Percentiles rank a stretch among this genome's conserved stretches.
Conservation (phyloP, 257 asterid species). For the Nicotiana undulata region DNA sequence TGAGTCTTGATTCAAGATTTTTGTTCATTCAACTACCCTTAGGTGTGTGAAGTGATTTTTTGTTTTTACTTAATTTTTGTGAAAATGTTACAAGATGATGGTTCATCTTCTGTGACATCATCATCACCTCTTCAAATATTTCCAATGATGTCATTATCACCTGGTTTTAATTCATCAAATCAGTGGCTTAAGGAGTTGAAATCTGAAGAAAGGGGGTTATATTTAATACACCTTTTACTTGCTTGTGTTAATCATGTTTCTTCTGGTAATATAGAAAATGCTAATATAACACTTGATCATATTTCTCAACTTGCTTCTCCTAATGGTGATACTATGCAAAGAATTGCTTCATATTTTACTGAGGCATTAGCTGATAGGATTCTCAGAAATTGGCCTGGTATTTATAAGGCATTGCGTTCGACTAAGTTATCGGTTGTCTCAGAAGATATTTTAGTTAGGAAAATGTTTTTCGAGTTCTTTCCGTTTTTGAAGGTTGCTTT, state of each 20-base stretch:
- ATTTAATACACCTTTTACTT: constrained; percentile 68
- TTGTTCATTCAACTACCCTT: background rate
- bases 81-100: constrained; percentile 83
- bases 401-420: constrained; percentile 63
- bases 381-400: constrained; percentile 77
- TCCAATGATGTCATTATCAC: constrained; percentile 52
- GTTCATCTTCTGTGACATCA: constrained; percentile 67
- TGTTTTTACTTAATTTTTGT: background rate
- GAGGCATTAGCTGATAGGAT: constrained; percentile 81
- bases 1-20: background rate
- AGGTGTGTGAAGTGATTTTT: background rate
- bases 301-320: constrained; percentile 83
- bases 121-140: constrained; percentile 61
- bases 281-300: constrained; percentile 83
- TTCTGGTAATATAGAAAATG: constrained; percentile 64
- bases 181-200: constrained; percentile 82
- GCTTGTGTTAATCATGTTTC: constrained; percentile 84
- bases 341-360: constrained; percentile 77
- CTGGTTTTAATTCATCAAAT: constrained; percentile 49
- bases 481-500: constrained; percentile 79
- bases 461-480: constrained; percentile 69
- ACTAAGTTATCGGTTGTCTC: constrained; percentile 37
- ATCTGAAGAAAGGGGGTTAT: constrained; percentile 87
- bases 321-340: constrained; percentile 87
- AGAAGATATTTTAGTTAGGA: constrained; percentile 61